phyloP scores from a whole-genome alignment of 768 basidiomycete genomes.

The Steccherinum ochraceum region DNA sequence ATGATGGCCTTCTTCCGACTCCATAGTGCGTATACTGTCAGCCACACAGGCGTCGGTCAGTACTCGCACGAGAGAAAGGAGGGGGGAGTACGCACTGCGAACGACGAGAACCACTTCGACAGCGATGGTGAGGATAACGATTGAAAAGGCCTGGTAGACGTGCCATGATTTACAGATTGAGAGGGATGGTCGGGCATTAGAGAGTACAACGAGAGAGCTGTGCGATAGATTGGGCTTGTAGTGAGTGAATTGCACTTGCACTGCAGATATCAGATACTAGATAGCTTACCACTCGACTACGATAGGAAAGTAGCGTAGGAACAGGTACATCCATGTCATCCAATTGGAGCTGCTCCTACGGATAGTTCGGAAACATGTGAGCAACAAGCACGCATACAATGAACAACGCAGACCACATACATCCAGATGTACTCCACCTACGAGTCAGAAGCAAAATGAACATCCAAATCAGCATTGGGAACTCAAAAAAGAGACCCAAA shows the following conservation, averaged over 20 bases:
- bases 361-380: no score
- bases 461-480: no score
- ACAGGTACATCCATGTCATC: background rate
- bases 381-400: background rate
- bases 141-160: background rate
- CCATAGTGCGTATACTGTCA: constrained; percentile 1
- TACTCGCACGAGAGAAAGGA: background rate
- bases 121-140: background rate
- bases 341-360: background rate
- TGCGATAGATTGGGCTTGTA: background rate
- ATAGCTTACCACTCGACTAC: background rate
- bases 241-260: background rate
- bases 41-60: background rate
- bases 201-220: background rate
- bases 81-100: background rate
- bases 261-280: no score
- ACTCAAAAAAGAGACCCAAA: no score
- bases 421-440: background rate
- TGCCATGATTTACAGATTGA: background rate
- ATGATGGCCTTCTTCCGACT: background rate
- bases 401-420: background rate
- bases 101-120: background rate
- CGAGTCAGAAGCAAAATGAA: background rate
- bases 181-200: background rate
- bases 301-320: background rate